Percentiles rank a stretch among this genome's conserved stretches.
Conservation (phyloP, 805 yeast species). For the Danielia reshetovae region DNA sequence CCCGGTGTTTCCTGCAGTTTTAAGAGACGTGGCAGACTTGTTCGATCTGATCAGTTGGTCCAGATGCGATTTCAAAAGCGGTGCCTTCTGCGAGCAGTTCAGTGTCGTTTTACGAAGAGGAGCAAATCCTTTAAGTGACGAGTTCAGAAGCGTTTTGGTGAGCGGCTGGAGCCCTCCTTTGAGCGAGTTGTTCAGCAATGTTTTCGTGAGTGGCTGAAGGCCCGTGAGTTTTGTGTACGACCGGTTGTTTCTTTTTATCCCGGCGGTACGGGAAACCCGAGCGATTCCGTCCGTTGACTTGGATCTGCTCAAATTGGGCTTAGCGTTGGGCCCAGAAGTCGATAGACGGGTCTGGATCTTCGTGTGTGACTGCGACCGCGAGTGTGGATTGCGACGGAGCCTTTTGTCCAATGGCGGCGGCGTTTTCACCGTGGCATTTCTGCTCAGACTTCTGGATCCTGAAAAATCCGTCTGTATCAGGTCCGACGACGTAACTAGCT, state of each 20-base stretch:
- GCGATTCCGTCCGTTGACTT: conserved; percentile 39
- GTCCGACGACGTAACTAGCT: too few species aligned
- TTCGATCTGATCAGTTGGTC: conserved; percentile 22
- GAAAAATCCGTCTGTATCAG: too few species aligned
- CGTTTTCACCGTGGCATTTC: neutral
- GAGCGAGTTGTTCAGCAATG: conserved; percentile 20
- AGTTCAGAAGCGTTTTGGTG: conserved; percentile 15
- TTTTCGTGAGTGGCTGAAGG: conserved; percentile 35
- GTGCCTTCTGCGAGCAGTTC: conserved; percentile 9
- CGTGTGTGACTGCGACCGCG: conserved; percentile 13
- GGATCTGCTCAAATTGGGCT: conserved; percentile 34
- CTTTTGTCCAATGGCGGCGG: conserved; percentile 3
- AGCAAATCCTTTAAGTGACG: conserved; percentile 10
- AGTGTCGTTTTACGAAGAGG: conserved; percentile 8
- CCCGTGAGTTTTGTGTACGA: conserved; percentile 34
- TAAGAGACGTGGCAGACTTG: conserved; percentile 32
- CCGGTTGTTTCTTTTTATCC: conserved; percentile 30
- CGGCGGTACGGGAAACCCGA: conserved; percentile 17
- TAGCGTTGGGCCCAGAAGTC: conserved; percentile 4
- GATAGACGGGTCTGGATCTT: conserved; percentile 9
- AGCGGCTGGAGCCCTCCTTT: conserved; percentile 13
- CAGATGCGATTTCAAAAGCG: conserved; percentile 11
- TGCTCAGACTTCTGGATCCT: neutral
- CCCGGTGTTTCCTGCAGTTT: conserved; percentile 25
- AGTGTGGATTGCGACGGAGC: conserved; percentile 8